These are phyloP conservation scores for Debaryomyces subglobosus DNA, from an alignment of 1,139 yeast genomes.

Conservation along the genomic window DNA sequence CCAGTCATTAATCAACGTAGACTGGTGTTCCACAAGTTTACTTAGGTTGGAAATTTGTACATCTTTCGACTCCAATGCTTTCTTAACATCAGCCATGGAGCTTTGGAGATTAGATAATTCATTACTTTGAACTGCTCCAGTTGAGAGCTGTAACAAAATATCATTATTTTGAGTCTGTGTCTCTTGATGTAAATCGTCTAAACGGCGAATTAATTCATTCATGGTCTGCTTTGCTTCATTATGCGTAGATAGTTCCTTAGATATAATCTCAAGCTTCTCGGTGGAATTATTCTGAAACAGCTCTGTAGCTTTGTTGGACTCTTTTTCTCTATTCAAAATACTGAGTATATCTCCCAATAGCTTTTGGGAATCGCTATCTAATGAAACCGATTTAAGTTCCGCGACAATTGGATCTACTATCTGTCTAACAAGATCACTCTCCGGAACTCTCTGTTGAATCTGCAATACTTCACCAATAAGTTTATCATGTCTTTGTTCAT, in stretches of 20 bases:
- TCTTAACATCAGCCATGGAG: neutral
- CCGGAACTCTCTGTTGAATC: slow-evolving; percentile 16
- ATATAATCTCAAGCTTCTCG: slow-evolving; percentile 1
- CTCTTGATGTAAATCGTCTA: slow-evolving; percentile 5
- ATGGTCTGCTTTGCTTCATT: neutral
- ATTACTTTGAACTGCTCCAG: slow-evolving; percentile 6
- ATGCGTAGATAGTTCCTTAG: neutral
- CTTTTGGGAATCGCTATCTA: slow-evolving; percentile 22
- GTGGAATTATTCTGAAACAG: neutral
- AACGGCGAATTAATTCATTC: neutral
- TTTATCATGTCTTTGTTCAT: neutral
- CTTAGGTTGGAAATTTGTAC: neutral
- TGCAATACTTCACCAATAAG: neutral
- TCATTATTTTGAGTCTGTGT: slow-evolving; percentile 9
- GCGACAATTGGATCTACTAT: slow-evolving; percentile 30
- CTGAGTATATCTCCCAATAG: slow-evolving; percentile 24
- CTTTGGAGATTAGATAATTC: slow-evolving; percentile 2
- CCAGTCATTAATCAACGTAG: neutral
- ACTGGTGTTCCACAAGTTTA: slow-evolving; percentile 4
- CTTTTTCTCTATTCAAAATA: slow-evolving; percentile 9
- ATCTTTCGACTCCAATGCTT: slow-evolving; percentile 1
- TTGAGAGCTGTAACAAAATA: slow-evolving; percentile 7
- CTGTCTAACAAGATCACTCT: slow-evolving; percentile 21
- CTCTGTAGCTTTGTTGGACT: slow-evolving; percentile 5
- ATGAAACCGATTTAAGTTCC: slow-evolving; percentile 27